phyloP scores from a whole-genome alignment of 176 grass and related monocot genomes.

The Luzula sylvatica region DNA sequence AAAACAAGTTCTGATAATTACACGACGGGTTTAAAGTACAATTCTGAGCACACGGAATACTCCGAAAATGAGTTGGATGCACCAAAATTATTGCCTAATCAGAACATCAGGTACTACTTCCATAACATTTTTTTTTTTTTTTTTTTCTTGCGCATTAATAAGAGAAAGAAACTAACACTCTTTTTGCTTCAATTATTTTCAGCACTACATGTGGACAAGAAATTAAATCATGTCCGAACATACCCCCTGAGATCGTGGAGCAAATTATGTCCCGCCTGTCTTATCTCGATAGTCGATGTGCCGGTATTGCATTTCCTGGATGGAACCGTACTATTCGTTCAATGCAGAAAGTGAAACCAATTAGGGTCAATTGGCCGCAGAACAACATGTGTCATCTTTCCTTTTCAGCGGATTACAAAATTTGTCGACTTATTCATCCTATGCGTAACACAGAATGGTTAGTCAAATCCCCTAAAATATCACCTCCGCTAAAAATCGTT shows the following conservation, averaged over 20 bases:
- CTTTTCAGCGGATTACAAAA: constrained; percentile 3
- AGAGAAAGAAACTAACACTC: no score
- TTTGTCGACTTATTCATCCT: background rate
- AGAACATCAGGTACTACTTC: no score
- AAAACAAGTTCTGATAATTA: no score
- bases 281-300: constrained; percentile 10
- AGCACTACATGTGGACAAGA: background rate
- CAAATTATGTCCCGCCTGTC: background rate
- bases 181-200: no score
- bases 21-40: no score
- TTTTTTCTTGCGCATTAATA: no score
- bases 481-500: background rate
- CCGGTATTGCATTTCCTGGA: background rate
- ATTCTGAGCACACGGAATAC: no score
- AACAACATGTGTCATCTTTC: background rate
- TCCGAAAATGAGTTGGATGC: no score
- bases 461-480: background rate
- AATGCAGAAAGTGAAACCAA: background rate
- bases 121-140: no score
- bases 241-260: background rate
- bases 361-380: background rate
- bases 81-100: no score
- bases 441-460: background rate
- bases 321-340: background rate
- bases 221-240: background rate